Percentiles rank a stretch among this genome's conserved stretches.
phyloP scores from a whole-genome alignment of 2,329 filamentous ascomycete genomes.

The Purpureocillium takamizusanense region DNA sequence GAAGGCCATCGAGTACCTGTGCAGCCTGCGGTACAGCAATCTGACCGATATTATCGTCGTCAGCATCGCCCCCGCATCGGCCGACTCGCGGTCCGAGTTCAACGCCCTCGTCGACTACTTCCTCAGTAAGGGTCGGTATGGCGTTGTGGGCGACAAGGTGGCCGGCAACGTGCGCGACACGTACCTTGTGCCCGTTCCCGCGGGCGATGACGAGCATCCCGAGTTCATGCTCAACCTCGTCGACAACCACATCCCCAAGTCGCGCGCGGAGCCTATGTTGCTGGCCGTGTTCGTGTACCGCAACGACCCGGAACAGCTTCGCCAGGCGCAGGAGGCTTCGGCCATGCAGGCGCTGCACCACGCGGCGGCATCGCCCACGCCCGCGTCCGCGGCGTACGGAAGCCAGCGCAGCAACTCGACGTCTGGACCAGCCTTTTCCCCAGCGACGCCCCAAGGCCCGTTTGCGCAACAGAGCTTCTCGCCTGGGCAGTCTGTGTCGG shows the following conservation, averaged over 20 bases:
- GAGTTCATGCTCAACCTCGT: conserved; percentile 86
- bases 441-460: conserved; percentile 32
- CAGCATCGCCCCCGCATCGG: conserved; percentile 56
- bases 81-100: conserved; percentile 54
- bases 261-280: conserved; percentile 65
- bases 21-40: conserved; percentile 71
- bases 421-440: conserved; percentile 45
- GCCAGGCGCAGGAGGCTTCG: conserved; percentile 15
- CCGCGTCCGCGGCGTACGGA: conserved; percentile 13
- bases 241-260: conserved; percentile 68
- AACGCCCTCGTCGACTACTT: conserved; percentile 84
- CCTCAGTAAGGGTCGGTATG: conserved; percentile 69
- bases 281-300: conserved; percentile 80
- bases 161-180: conserved; percentile 75
- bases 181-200: conserved; percentile 79
- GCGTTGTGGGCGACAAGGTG: conserved; percentile 72
- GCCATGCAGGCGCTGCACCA: conserved; percentile 7
- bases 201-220: conserved; percentile 61
- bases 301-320: conserved; percentile 38
- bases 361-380: conserved; percentile 22
- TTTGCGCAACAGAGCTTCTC: conserved; percentile 17
- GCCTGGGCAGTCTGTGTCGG: conserved; percentile 16
- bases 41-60: conserved; percentile 80
- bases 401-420: conserved; percentile 36
- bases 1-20: conserved; percentile 85